A percentile compares a stretch with the other conserved stretches of the same genome.
phyloP scores from a whole-genome alignment of 2,329 filamentous ascomycete species.

The Stemphylium vesicarium region DNA sequence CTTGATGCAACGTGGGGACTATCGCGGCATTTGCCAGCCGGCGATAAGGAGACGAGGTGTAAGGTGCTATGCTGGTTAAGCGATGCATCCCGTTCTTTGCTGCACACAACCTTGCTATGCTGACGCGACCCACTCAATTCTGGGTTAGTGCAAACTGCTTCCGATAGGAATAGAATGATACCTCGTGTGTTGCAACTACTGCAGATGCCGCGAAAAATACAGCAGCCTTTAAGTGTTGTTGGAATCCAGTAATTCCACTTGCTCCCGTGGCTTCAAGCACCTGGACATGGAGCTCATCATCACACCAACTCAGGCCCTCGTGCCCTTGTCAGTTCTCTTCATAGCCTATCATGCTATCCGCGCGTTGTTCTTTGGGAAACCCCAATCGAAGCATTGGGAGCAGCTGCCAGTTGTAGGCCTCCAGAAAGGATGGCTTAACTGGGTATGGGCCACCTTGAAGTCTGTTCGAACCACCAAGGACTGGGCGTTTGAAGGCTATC shows the following conservation, averaged over 20 bases:
- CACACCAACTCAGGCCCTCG: conserved; percentile 19
- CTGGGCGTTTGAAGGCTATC: conserved; percentile 23
- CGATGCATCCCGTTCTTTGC: not conserved
- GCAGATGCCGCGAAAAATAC: not conserved
- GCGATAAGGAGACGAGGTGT: not conserved
- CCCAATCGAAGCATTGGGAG: conserved; percentile 18
- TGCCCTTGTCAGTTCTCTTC: conserved; percentile 20
- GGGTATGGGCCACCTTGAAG: conserved; percentile 18
- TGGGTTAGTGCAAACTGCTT: not conserved
- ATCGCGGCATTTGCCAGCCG: not conserved
- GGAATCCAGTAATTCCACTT: not conserved
- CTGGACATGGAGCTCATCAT: conserved; percentile 19
- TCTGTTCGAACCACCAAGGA: conserved; percentile 20
- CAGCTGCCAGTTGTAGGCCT: conserved; percentile 17
- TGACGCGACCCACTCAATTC: not conserved
- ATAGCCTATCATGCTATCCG: conserved; percentile 16
- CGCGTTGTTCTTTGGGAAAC: conserved; percentile 12
- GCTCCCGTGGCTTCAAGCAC: not conserved
- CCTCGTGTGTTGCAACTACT: not conserved
- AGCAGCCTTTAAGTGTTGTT: conserved; percentile 1
- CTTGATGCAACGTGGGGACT: not conserved
- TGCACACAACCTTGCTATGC: conserved; percentile 5
- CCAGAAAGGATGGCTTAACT: conserved; percentile 17
- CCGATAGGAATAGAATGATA: not conserved
- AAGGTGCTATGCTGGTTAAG: not conserved